These are phyloP conservation scores for Suhomyces kilbournensis DNA, from an alignment of 805 yeast genomes.

Conservation along the genomic window DNA sequence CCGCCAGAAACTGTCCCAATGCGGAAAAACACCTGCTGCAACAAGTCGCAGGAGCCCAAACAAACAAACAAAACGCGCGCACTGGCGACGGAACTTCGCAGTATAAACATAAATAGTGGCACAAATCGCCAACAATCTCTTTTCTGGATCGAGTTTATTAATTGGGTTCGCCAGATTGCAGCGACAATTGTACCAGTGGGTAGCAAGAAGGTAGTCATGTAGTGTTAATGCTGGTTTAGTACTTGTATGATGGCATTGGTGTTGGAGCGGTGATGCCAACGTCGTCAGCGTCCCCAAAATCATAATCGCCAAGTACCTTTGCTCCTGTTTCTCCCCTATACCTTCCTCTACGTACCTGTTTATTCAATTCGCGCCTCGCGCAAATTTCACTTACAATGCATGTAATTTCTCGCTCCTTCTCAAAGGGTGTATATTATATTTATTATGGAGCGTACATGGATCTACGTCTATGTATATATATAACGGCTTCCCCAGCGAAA, in stretches of 20 bases:
- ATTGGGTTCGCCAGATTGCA: neutral
- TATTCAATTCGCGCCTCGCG: slow-evolving; percentile 1
- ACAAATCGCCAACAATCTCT: slow-evolving; percentile 3
- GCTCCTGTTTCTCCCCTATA: neutral
- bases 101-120: slow-evolving; percentile 3
- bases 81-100: neutral
- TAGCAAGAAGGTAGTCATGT: too few relatives aligned
- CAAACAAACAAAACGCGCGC: slow-evolving; percentile 3
- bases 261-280: neutral
- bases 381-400: neutral
- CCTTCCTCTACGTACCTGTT: neutral
- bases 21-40: slow-evolving; percentile 3
- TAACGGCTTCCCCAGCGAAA: neutral
- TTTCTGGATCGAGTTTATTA: slow-evolving; percentile 4
- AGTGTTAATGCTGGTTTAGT: neutral
- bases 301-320: too few relatives aligned
- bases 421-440: neutral
- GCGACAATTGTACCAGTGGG: neutral
- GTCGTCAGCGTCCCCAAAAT: too few relatives aligned
- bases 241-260: neutral
- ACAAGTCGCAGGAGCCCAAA: slow-evolving; percentile 1
- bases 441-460: neutral
- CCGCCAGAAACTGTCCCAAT: slow-evolving; percentile 1
- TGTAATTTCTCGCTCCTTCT: neutral
- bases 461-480: slow-evolving; percentile 1